Evolutionary conservation across 2,329 filamentous ascomycete species (phyloP), one percentile per base, ranked within the genome.

Genomic region (Apiospora aurea): DNA sequence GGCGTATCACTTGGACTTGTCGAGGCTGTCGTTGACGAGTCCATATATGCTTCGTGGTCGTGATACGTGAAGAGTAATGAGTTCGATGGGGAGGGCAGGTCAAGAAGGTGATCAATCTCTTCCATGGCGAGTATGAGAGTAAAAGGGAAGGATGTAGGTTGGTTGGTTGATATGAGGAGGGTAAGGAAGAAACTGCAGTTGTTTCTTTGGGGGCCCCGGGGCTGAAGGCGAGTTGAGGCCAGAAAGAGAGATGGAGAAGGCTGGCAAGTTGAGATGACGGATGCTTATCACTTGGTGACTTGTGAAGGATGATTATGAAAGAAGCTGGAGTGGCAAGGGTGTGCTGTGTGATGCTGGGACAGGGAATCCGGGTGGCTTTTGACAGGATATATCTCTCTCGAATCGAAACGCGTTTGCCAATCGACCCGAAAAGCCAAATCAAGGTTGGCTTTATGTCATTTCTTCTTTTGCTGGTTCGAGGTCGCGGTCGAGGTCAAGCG

Each of bases 1-100:
- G 79, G 77, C 70, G 81, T 82, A 67, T 80, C 79, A 72, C 78
- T 80, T 16, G 82, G 80, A 75, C 82, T 83, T 67, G 83, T 81
- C 4, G 80, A 80, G 61, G 80, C 79, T 5, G 82, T 77, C 72
- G 77, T 77, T 21, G 79, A 67, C 11, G 77, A 76, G 72, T 82
- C 81, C 61, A 80, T 74, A 70, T 82, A 83, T 13, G 80, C 76
- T 29, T 84, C 82, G n/a, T 77, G 70, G 38, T 83, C 81, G 14
- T 76, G 78, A 73, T 81, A 83, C 53, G 80, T 74, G 70, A 81
- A 82, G 41, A 79, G 77, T 70, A 79, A 75, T 5, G 80, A 78
- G 66, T 77, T 77, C 24, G 78, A 75, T 18, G 82, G 79, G 38
- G 82, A 82, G n/a, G 80, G 76, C 14, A 81, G 72, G 72, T 80